These are phyloP conservation scores for Pseudogymnoascus sp. DNA, from an alignment of 2,329 filamentous ascomycete species.

Conservation along the genomic window DNA sequence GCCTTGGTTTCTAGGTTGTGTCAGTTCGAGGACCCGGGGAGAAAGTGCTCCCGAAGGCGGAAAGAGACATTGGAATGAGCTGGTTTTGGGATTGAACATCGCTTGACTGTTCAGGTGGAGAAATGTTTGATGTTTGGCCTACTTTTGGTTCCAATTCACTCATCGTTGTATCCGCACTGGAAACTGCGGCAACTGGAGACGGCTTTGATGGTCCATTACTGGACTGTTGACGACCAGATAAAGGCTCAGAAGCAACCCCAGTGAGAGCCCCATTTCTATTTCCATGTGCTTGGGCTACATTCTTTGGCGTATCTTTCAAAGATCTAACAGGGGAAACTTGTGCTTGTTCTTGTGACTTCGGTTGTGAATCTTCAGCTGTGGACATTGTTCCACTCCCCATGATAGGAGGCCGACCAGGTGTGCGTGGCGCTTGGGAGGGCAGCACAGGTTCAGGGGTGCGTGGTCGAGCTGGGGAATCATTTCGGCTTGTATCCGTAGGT, in stretches of 20 bases:
- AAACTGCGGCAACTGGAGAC: neutral
- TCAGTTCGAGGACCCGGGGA: neutral
- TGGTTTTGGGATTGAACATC: neutral
- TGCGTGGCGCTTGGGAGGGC: neutral
- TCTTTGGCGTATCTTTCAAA: neutral
- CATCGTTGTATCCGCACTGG: neutral
- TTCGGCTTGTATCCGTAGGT: neutral
- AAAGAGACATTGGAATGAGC: neutral
- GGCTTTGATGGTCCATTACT: neutral
- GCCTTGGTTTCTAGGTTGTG: neutral
- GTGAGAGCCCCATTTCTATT: neutral
- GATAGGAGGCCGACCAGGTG: neutral
- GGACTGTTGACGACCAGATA: neutral
- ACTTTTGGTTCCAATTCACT: neutral
- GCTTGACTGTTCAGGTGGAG: neutral
- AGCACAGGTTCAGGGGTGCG: neutral
- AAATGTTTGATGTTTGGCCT: neutral
- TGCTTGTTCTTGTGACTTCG: neutral
- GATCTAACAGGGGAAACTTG: neutral
- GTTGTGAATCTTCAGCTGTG: neutral
- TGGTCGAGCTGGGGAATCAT: neutral
- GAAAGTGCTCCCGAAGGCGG: neutral
- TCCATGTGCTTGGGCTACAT: neutral
- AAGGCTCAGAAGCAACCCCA: neutral
- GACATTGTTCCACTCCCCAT: slow-evolving; percentile 1